Evolutionary conservation across 306 rosid species (phyloP).

Genomic region (Pyrus betulifolia): DNA sequence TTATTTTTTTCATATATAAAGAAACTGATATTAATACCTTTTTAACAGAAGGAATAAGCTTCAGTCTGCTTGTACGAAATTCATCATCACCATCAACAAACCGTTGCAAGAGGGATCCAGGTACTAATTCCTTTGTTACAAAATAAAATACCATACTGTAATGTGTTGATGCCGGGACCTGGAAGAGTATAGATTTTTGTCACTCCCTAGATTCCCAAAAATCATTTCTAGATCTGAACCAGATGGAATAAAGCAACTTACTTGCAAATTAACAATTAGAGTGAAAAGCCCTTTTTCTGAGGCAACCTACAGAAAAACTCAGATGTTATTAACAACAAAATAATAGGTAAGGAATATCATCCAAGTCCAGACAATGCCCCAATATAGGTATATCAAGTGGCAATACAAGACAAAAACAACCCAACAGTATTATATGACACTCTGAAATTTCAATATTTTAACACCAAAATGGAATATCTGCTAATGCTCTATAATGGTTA

Average conservation of each 20-base stretch:
- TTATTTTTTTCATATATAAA: not conserved
- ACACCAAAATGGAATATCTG: not conserved
- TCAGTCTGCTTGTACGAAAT: constrained; percentile 90
- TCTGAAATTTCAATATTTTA: not conserved
- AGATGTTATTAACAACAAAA: not conserved
- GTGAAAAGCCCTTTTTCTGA: constrained; percentile 91
- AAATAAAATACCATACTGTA: constrained; percentile 97
- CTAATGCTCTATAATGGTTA: not conserved
- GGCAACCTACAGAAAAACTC: constrained; percentile 56
- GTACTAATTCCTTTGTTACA: constrained; percentile 72
- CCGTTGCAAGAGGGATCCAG: constrained; percentile 89
- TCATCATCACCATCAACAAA: constrained; percentile 98
- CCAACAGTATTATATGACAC: not conserved
- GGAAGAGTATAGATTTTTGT: constrained; percentile 17
- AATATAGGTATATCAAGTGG: not conserved
- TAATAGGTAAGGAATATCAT: not conserved
- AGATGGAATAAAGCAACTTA: constrained; percentile 38
- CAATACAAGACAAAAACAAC: not conserved
- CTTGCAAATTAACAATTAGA: constrained; percentile 76
- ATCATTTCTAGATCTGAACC: not conserved
- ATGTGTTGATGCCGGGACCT: constrained; percentile 95
- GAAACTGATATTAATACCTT: constrained; percentile 45
- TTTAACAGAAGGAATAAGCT: constrained; percentile 96
- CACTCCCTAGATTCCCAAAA: constrained; percentile 16
- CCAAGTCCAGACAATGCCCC: not conserved